Evolutionary conservation across 2,329 filamentous ascomycete species (phyloP), one percentile per base, ranked within the genome.

Genomic region (Aspergillus ustus): DNA sequence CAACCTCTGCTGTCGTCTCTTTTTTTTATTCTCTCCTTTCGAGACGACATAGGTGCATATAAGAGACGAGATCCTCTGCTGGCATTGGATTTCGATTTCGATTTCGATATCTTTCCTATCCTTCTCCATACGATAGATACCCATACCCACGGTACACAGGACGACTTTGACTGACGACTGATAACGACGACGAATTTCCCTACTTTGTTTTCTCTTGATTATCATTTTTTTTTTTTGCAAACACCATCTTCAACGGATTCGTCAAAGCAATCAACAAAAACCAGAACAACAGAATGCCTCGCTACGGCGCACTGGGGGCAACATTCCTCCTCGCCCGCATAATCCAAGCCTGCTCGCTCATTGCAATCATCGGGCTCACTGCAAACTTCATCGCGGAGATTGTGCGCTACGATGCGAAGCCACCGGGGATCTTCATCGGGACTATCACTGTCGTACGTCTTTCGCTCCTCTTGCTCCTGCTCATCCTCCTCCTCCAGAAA

Each of bases 331-430:
- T 87, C 67, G 85, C 90, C 67, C 89, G 93, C 52, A 83, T 84
- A 61, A 83, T 93, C 67, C 89, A 96, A 74, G 83, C 87, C 62
- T 78, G 90, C 65, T 87, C 86, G 28, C 89, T 97, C 72, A 82
- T 95, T 61, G 82, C 88, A 61, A 87, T 95, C 67, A 89, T 96
- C 66, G 92, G 92, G 50, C 86, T 97, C 75, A 88, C 88, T 0
- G 87, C 90, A 71, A 92, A 93, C 77, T 96, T 97, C 77, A 89
- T 96, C 70, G 84, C 88, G 25, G 84, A 91, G 69, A 92, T 96
- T 74, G 86, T 92, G 49, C 80, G 82, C 48, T 85, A 83, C 22
- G 84, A 88, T 65, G 85, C 89, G 59, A 82, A 85, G 31, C 87
- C 90, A 0, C 91, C 92, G 0, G 81, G 86, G 55, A 87, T 93